Evolutionary conservation across 352 stramenopile genomes (phyloP).

Genomic region (Phytophthora cactorum): DNA sequence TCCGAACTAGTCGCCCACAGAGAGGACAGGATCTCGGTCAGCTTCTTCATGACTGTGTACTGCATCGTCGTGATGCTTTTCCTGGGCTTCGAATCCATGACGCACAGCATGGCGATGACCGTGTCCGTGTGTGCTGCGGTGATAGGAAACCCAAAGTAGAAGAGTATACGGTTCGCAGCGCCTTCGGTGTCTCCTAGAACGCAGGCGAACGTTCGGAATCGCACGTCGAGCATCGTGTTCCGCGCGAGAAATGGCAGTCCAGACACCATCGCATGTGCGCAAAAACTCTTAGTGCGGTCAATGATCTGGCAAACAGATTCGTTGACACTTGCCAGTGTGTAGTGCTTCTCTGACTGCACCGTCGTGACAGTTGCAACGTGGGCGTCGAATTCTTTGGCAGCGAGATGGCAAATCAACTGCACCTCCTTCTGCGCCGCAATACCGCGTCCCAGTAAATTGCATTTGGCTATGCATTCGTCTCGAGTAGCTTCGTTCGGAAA

Average conservation of each 20-base stretch:
- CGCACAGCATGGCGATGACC: constrained; percentile 48
- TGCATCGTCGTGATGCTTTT: constrained; percentile 70
- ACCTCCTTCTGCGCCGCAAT: constrained; percentile 42
- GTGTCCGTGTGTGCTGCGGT: constrained; percentile 20
- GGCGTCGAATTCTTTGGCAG: constrained; percentile 55
- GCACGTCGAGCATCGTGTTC: constrained; percentile 53
- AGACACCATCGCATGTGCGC: constrained; percentile 41
- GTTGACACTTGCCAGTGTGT: constrained; percentile 23
- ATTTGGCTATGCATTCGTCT: constrained; percentile 37
- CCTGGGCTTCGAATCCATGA: constrained; percentile 49
- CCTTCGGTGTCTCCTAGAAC: constrained; percentile 38
- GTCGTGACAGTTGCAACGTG: constrained; percentile 41
- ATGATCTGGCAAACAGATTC: constrained; percentile 24
- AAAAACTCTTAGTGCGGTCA: constrained; percentile 43
- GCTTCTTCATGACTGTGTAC: constrained; percentile 57
- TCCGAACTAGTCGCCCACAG: constrained; percentile 18
- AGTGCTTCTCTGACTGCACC: constrained; percentile 40
- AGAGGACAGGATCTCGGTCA: constrained; percentile 38
- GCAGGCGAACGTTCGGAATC: constrained; percentile 54
- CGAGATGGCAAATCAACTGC: constrained; percentile 58
- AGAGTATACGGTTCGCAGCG: constrained; percentile 19
- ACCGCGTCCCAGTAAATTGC: constrained; percentile 28
- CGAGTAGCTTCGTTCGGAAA: constrained; percentile 39
- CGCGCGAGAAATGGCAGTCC: constrained; percentile 52
- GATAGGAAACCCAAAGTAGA: constrained; percentile 61